A percentile compares a stretch with the other conserved stretches of the same genome.
Conservation (phyloP, 345 rosid species). For the Anacardium occidentale region DNA sequence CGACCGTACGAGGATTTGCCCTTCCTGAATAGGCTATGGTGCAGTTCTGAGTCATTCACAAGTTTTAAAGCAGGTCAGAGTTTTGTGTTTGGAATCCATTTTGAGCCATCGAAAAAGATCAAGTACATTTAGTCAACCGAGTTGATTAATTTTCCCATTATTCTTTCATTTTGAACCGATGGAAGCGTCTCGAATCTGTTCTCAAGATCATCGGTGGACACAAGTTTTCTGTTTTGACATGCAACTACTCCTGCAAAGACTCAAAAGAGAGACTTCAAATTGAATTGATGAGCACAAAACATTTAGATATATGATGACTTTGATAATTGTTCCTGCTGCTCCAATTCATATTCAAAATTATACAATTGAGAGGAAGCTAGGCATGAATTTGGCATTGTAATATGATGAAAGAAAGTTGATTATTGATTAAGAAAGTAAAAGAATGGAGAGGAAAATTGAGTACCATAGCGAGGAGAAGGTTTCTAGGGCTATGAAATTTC, state of each 20-base stretch:
- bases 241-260: neutral
- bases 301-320: neutral
- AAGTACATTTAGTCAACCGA: neutral
- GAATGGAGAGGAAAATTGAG: neutral
- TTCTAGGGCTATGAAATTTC: slow-evolving; percentile 45
- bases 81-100: neutral
- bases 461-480: slow-evolving; percentile 58
- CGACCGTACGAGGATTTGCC: neutral
- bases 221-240: neutral
- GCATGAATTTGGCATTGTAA: neutral
- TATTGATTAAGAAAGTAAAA: neutral
- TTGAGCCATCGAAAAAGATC: neutral
- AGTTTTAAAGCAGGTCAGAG: too few species aligned
- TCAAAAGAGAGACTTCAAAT: neutral
- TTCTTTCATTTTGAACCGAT: slow-evolving; percentile 4
- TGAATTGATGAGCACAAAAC: neutral
- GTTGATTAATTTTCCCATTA: neutral
- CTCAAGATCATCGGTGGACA: slow-evolving; percentile 2
- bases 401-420: neutral
- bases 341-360: too few species aligned
- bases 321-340: neutral
- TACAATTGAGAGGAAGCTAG: too few species aligned
- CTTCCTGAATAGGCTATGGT: neutral
- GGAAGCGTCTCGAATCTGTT: slow-evolving; percentile 1
- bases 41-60: neutral